These are phyloP conservation scores for Malus hybrid DNA, from an alignment of 331 rosid species.

Conservation along the genomic window DNA sequence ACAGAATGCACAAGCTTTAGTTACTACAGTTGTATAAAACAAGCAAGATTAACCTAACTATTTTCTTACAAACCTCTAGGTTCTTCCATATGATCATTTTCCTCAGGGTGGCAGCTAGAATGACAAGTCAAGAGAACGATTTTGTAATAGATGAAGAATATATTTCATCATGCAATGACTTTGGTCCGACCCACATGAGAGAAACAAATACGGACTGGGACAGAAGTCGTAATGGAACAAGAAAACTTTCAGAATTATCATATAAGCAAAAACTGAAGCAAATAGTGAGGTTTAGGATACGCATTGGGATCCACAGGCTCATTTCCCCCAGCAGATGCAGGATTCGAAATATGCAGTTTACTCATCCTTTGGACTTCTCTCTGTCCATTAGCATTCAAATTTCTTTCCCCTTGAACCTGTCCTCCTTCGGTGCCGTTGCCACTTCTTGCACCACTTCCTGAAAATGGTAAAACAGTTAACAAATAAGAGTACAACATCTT, in stretches of 20 bases:
- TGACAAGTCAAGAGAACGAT: constrained; percentile 39
- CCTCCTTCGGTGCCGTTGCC: constrained; percentile 42
- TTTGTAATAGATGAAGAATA: neutral
- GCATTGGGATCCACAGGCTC: constrained; percentile 25
- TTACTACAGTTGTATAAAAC: constrained; percentile 7
- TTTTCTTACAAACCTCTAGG: constrained; percentile 50
- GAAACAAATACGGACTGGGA: neutral
- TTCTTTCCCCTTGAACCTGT: constrained; percentile 42
- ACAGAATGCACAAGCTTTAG: constrained; percentile 19
- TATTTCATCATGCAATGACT: neutral
- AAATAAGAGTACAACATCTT: constrained; percentile 4
- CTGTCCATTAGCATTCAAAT: constrained; percentile 43
- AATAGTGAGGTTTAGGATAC: constrained; percentile 47
- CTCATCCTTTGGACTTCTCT: constrained; percentile 62
- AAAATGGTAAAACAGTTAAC: constrained; percentile 11
- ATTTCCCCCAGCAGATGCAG: constrained; percentile 33
- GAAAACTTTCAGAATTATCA: neutral
- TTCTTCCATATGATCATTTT: constrained; percentile 31
- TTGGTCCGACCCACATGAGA: neutral
- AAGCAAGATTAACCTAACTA: constrained; percentile 3
- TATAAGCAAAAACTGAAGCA: neutral
- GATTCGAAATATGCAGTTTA: constrained; percentile 49
- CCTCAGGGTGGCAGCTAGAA: constrained; percentile 40
- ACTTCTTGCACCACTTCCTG: constrained; percentile 61
- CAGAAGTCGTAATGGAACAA: neutral